Base-by-base conservation (phyloP, 352 stramenopile species). In the Phytophthora agathidicida region DNA sequence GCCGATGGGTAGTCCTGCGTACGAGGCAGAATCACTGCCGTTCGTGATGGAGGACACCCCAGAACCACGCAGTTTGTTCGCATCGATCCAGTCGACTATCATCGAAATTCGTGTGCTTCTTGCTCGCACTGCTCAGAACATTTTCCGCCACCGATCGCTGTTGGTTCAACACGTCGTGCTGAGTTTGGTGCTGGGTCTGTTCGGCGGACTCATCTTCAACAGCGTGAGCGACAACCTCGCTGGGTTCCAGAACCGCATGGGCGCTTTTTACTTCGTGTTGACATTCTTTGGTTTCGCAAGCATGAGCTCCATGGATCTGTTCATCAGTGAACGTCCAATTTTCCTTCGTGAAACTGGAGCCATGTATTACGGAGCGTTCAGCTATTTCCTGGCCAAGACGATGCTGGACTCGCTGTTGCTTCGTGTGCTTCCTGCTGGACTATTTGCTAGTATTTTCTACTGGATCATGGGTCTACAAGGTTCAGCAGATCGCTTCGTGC, bases 381-480 rank as follows among this genome's bases (percentile, higher is more conserved):
- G 75, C 60, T 91, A 91, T 51, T 91, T 88, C 41, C 35, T 88
- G 1, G 77, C 82, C 49, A 91, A 91, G 57, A 68, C 77, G 3
- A 62, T 71, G 16, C 73, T 90, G 28, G 83, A 93, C 51, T 76
- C 80, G 24, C 28, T 88, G 20, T 65, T 89, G 32, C 67, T 93
- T 7, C 80, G 83, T n/a, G 65, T 93, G n/a, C 50, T 93, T 24
- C 83, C 83, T 2, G 75, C 80, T 10, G 71, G 81, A 11, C 60
- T 89, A 33, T 93, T 91, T 56, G 72, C 75, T n/a, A 79, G 75
- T 23, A 87, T 93, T 42, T 90, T 91, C 39, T 93, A 93, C 71
- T 88, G 80, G 71, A 72, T 93, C 59, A 93, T 93, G 81, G 83
- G 81, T 0, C 66, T 93, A 3, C 77, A 91, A 53, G 38, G 77